Evolutionary conservation across 768 basidiomycete genomes (phyloP).

Genomic region (Xerocomus spinulosus): DNA sequence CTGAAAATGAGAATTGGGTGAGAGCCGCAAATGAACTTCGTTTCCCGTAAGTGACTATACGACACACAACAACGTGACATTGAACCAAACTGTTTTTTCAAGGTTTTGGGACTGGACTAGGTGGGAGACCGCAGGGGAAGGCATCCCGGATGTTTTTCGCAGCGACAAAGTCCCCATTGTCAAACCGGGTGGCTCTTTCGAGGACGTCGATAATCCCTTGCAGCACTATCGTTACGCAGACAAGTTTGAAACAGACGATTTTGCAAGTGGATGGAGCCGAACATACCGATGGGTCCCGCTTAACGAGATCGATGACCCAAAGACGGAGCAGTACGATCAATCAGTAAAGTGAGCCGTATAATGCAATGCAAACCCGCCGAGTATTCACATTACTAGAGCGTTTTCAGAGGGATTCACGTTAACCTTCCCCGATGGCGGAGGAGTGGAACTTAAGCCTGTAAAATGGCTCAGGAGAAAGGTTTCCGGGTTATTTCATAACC

Average conservation of each 20-base stretch:
- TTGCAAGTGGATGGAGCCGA: neutral
- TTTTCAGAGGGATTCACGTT: neutral
- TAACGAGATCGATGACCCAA: neutral
- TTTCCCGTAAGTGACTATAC: conserved; percentile 12
- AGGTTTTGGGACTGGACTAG: conserved; percentile 14
- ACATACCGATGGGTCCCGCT: conserved; percentile 21
- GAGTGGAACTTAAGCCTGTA: neutral
- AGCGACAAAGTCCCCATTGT: neutral
- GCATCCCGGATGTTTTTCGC: neutral
- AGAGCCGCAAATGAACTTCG: conserved; percentile 11
- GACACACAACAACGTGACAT: neutral
- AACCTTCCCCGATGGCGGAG: neutral
- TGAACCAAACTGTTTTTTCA: neutral
- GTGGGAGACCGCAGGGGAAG: neutral
- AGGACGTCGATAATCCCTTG: neutral
- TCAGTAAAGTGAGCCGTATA: conserved; percentile 7
- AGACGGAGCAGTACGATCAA: conserved; percentile 8
- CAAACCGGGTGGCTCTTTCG: neutral
- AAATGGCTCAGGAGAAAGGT: conserved; percentile 17
- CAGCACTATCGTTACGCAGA: neutral
- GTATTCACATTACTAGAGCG: neutral
- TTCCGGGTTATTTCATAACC: conserved; percentile 11
- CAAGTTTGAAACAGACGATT: neutral
- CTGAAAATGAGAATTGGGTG: conserved; percentile 8
- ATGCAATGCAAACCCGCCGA: too few relatives aligned